Evolutionary conservation across 148 eudicot species (phyloP), one percentile per base, ranked within the genome.

Genomic region (Rhododendron mucronatum): DNA sequence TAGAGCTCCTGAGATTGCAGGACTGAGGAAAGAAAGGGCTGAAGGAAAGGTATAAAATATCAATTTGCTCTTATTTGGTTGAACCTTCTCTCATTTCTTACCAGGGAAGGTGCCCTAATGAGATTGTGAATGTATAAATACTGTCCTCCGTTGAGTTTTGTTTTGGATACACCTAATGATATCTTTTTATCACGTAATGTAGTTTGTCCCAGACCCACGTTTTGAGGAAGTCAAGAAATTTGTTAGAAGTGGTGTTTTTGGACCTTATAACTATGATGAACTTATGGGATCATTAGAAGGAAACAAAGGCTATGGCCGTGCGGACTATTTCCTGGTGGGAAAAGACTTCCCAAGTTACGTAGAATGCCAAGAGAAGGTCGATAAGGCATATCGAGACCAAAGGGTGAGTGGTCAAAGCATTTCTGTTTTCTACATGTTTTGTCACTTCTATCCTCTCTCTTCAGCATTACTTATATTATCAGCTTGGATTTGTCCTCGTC

Each of bases 341-440:
- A 94, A 96, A 90, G 99, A 96, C 91, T 96, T 96, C 84, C 99
- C 99, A 4, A 93, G 96, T 80, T 96, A 96, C 92, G 90, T 95
- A 59, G 94, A 96, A 87, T 95, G 99, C 92, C 99, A 96, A 88
- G 97, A 96, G 83, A 90, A 92, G 89, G 98, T 96, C 82, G 97
- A 96, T 50, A 94, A 93, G 87, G 97, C 96, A 65, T 96, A 96
- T 87, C 90, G 87, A 82, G 99, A 96, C 84, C 98, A 95, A 84
- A 90, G 87, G 89, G 99, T 96, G 76, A 91, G 91, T 91, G 57
- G 67, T 48, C 50, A 59, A 41, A 55, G 47, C 83, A 16, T 33
- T 20, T 35, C 48, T 61, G 21, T 59, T 71, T 82, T 75, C 84
- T 41, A 14, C 37, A 39, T n/a, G 35, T 39, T 63, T 33, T 82